These are phyloP conservation scores for Sordariomycetes sp. DNA, from an alignment of 2,329 filamentous ascomycete species.

Conservation along the genomic window DNA sequence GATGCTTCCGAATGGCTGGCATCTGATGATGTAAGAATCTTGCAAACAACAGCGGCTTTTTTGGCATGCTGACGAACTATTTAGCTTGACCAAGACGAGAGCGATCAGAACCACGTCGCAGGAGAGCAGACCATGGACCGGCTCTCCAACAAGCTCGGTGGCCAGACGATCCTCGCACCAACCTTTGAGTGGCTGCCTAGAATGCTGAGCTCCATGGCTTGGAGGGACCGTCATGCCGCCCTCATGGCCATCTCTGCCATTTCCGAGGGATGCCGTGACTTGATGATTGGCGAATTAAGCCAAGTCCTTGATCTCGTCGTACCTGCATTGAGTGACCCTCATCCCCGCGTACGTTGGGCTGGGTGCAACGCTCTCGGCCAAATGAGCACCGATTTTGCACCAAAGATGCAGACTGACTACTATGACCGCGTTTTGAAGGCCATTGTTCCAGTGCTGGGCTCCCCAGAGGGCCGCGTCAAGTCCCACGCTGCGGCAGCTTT, in stretches of 20 bases:
- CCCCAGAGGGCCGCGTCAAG: slow-evolving; percentile 86
- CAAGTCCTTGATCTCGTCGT: slow-evolving; percentile 94
- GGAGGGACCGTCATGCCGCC: slow-evolving; percentile 91
- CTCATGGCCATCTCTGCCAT: slow-evolving; percentile 99
- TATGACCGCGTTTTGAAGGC: slow-evolving; percentile 79
- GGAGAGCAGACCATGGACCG: slow-evolving; percentile 98
- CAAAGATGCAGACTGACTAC: slow-evolving; percentile 95
- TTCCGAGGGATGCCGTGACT: slow-evolving; percentile 88
- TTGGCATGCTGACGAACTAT: neutral
- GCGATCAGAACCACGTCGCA: slow-evolving; percentile 92
- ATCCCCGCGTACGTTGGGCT: slow-evolving; percentile 92
- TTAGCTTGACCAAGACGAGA: slow-evolving; percentile 87
- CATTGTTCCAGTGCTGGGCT: slow-evolving; percentile 86
- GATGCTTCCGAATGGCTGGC: slow-evolving; percentile 90
- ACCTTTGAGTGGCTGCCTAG: slow-evolving; percentile 95
- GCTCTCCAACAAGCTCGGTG: slow-evolving; percentile 92
- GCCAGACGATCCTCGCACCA: slow-evolving; percentile 81
- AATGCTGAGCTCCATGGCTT: slow-evolving; percentile 93
- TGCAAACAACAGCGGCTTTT: neutral
- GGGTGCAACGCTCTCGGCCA: slow-evolving; percentile 98
- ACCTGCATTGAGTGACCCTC: slow-evolving; percentile 78
- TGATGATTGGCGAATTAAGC: slow-evolving; percentile 91
- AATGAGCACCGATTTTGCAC: slow-evolving; percentile 99
- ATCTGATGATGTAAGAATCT: slow-evolving; percentile 68
- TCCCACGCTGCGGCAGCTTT: slow-evolving; percentile 95